Percentiles rank a stretch among this genome's conserved stretches.
These are phyloP conservation scores for Massariosphaeria phaeospora DNA, from an alignment of 495 filamentous ascomycete genomes.

Conservation along the genomic window DNA sequence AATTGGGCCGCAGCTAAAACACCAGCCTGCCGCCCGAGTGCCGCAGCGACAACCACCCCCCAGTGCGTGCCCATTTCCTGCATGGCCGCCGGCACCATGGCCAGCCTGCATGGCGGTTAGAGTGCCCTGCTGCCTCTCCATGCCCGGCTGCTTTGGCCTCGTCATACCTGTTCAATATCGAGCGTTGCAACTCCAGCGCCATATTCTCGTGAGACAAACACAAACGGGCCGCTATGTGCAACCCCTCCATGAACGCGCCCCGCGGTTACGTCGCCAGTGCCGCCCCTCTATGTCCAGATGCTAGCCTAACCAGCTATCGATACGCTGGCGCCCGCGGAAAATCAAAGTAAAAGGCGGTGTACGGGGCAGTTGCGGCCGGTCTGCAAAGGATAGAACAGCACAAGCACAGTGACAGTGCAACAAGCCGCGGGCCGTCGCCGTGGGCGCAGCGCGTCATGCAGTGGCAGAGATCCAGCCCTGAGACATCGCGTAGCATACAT, in stretches of 20 bases:
- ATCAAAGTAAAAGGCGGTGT: slow-evolving; percentile 16
- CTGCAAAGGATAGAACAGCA: slow-evolving; percentile 7
- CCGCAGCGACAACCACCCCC: background rate
- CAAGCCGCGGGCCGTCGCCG: background rate
- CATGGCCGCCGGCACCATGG: too few species aligned
- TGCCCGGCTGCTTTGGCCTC: background rate
- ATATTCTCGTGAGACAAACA: too few species aligned
- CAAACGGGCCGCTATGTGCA: background rate
- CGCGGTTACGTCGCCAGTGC: slow-evolving; percentile 13
- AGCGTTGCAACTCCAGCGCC: slow-evolving; percentile 8
- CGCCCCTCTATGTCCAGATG: too few species aligned
- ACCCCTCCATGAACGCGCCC: too few species aligned
- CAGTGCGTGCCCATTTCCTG: background rate
- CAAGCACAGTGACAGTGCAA: background rate
- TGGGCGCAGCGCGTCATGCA: too few species aligned
- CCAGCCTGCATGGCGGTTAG: background rate
- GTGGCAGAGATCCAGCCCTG: too few species aligned
- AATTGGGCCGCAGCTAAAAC: slow-evolving; percentile 30
- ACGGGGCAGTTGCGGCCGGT: slow-evolving; percentile 8
- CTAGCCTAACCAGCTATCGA: too few species aligned
- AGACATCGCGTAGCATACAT: background rate
- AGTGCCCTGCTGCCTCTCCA: background rate
- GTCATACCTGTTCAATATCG: background rate
- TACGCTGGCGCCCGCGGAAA: background rate
- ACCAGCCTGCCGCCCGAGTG: background rate